Evolutionary conservation across 108 stramenopile genomes (phyloP).

Genomic region (Skeletonema grethae): DNA sequence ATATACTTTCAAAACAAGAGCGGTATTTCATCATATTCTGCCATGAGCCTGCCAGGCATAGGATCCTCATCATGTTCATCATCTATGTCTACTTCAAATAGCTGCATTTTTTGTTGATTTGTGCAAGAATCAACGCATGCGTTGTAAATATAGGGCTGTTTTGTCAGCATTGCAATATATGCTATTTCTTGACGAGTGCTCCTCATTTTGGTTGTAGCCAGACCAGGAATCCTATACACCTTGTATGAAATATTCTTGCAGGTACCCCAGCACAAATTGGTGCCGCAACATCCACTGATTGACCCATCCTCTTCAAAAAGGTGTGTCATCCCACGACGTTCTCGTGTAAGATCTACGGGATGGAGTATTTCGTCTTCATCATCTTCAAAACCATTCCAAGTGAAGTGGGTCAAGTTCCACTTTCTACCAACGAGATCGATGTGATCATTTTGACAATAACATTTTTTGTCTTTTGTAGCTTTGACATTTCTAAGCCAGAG

Average conservation of each 20-base stretch:
- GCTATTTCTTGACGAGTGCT: not conserved
- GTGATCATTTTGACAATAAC: not conserved
- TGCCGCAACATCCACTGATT: not conserved
- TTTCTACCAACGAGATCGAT: not conserved
- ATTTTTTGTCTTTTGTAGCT: not conserved
- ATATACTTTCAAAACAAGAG: not conserved
- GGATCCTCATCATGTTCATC: not conserved
- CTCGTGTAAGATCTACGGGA: not conserved
- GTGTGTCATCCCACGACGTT: not conserved
- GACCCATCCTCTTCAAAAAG: not conserved
- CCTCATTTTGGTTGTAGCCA: not conserved
- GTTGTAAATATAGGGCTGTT: not conserved
- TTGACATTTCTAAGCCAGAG: too few relatives aligned
- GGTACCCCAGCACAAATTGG: not conserved
- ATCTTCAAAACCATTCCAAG: not conserved
- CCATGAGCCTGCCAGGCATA: not conserved
- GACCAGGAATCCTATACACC: not conserved
- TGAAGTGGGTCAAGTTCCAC: not conserved
- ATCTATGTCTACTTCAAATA: not conserved
- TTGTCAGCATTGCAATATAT: not conserved
- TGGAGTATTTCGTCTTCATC: not conserved
- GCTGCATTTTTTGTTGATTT: not conserved
- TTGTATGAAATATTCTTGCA: too few relatives aligned
- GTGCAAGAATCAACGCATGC: not conserved
- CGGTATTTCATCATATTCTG: not conserved